A percentile compares a stretch with the other conserved stretches of the same genome.
phyloP scores from a whole-genome alignment of 495 filamentous ascomycete species.

The Delitschia confertaspora region DNA sequence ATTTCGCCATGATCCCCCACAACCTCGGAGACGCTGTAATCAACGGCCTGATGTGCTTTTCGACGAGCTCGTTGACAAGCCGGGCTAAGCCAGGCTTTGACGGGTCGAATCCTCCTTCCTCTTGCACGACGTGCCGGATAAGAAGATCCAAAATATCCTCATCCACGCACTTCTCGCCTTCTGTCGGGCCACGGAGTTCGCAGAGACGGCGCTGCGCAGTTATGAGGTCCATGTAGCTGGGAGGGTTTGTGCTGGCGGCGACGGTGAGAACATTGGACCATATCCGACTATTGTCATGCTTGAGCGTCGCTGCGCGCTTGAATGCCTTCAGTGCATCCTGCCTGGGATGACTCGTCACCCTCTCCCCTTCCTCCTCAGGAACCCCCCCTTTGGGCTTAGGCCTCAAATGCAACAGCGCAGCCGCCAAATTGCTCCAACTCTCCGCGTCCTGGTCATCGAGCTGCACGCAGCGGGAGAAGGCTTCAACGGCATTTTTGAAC shows the following conservation, averaged over 20 bases:
- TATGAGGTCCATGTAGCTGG: conserved; percentile 64
- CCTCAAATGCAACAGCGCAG: conserved; percentile 50
- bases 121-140: conserved; percentile 50
- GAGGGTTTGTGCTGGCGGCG: conserved; percentile 64
- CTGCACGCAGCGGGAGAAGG: conserved; percentile 70
- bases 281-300: conserved; percentile 76
- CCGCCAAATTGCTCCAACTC: conserved; percentile 90
- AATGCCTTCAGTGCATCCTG: conserved; percentile 71
- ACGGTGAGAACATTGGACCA: conserved; percentile 94
- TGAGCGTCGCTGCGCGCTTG: conserved; percentile 70
- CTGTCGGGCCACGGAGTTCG: conserved; percentile 55
- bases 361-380: conserved; percentile 28
- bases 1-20: conserved; percentile 62
- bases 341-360: conserved; percentile 40
- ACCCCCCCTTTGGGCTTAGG: conserved; percentile 16
- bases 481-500: conserved; percentile 74
- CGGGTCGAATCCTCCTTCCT: conserved; percentile 21
- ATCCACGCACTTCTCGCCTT: conserved; percentile 73
- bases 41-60: conserved; percentile 62
- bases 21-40: conserved; percentile 71
- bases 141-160: conserved; percentile 59
- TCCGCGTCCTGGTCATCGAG: conserved; percentile 83
- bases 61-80: conserved; percentile 61
- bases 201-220: conserved; percentile 64
- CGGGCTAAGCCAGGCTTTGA: conserved; percentile 35